Conservation (phyloP, 2,329 filamentous ascomycete species). For the Proliferodiscus dingleyae region DNA sequence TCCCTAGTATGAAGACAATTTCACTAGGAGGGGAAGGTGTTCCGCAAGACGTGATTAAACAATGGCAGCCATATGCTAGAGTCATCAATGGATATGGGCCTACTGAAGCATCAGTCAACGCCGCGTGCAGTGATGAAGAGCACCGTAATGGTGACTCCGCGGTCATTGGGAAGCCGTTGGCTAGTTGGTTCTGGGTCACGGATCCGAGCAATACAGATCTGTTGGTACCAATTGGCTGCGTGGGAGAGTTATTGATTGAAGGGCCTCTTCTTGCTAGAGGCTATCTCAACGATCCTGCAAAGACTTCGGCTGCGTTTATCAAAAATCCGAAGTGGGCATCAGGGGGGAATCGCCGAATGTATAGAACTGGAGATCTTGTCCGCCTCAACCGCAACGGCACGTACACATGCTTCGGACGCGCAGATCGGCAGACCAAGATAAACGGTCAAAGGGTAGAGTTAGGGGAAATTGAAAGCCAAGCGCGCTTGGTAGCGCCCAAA, state of each 20-base stretch:
- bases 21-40: constrained; percentile 27
- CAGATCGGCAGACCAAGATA: not conserved
- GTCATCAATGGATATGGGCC: constrained; percentile 40
- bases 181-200: constrained; percentile 29
- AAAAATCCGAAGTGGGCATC: constrained; percentile 42
- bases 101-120: constrained; percentile 6
- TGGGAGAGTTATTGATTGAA: constrained; percentile 24
- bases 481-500: not conserved
- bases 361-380: constrained; percentile 58
- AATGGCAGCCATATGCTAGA: constrained; percentile 33
- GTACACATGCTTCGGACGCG: constrained; percentile 48
- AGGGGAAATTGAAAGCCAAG: not conserved
- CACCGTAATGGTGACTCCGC: not conserved
- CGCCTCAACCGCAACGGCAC: constrained; percentile 45
- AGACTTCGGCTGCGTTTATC: constrained; percentile 54
- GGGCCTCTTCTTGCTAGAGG: constrained; percentile 55
- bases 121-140: not conserved
- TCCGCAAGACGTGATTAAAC: constrained; percentile 33
- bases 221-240: constrained; percentile 16
- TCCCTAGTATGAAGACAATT: constrained; percentile 21
- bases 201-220: constrained; percentile 11
- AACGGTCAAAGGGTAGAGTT: not conserved
- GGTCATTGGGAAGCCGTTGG: not conserved
- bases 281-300: constrained; percentile 54
- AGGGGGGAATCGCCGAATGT: constrained; percentile 48